Base-by-base conservation (phyloP, 345 rosid species). In the Eucalyptus erythrocorys region DNA sequence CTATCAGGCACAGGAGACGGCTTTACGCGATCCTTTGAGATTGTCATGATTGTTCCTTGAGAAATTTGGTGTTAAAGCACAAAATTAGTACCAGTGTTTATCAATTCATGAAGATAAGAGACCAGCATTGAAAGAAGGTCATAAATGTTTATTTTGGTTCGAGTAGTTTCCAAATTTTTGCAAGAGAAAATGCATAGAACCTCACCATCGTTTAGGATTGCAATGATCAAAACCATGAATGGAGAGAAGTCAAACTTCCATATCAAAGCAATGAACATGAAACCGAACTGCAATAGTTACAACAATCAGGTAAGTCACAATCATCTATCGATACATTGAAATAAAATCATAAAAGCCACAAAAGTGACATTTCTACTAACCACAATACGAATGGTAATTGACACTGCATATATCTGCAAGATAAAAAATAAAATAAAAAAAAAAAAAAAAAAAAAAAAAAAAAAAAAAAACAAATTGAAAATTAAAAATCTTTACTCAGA, bases 301-400 rank as follows among this genome's bases (percentile, higher is more conserved):
- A 76, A 76, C 82, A 40, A 40, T 21, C 15, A 6, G 47, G 82
- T 76, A 10, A 43, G 32, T 47, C 16, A 12, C 10, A 59, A 8
- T 26, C 40, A 87, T 40, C 32, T 17, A 47, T 85, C 26, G 7
- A 51, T 22, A 48, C 12, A 26, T 24, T 34, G 81, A 85, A 76
- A 22, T 27, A 11, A 34, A 50, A 84, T 19, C 26, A 7, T 13
- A 8, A 21, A 40, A 82, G 55, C 43, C 48, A 40, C 19, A 34
- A 45, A 59, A 45, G 34, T 15, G 42, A 45, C 61, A n/a, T 76
- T 47, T 82, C 82, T 82, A 87, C 93, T 64, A 87, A 92, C 66
- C 90, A 93, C 94, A 4, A 93, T 92, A 89, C 94, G 94, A 27
- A 93, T 93, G n/a, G 94, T 93, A 88, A 93, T 93, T 53, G 94